phyloP scores from a whole-genome alignment of 2,329 filamentous ascomycete species.

The Penicillium paneum region DNA sequence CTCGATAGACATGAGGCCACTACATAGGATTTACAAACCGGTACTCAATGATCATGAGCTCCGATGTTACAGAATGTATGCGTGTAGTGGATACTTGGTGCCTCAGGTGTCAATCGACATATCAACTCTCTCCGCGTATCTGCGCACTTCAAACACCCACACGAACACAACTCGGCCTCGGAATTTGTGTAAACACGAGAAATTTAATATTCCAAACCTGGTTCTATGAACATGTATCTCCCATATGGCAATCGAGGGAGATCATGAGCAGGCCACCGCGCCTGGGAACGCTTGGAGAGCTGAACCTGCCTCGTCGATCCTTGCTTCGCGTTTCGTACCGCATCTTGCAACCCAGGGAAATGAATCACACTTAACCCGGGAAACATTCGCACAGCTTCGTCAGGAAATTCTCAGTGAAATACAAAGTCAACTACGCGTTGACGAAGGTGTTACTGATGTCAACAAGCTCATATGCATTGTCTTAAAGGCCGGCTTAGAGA shows the following conservation, averaged over 20 bases:
- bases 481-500: slow-evolving; percentile 71
- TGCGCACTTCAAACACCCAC: background rate
- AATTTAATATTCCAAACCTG: background rate
- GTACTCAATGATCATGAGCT: background rate
- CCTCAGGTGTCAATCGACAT: slow-evolving; percentile 23
- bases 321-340: slow-evolving; percentile 83
- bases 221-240: slow-evolving; percentile 10
- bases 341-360: slow-evolving; percentile 67
- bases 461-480: slow-evolving; percentile 84
- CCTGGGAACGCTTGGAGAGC: slow-evolving; percentile 23
- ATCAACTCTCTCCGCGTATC: slow-evolving; percentile 11
- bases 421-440: slow-evolving; percentile 47
- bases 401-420: slow-evolving; percentile 57
- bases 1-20: background rate
- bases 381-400: slow-evolving; percentile 72
- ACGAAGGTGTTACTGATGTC: slow-evolving; percentile 71
- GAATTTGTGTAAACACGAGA: background rate
- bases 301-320: slow-evolving; percentile 64
- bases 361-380: slow-evolving; percentile 63
- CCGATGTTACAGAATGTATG: background rate
- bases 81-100: slow-evolving; percentile 1
- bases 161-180: slow-evolving; percentile 4
- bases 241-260: slow-evolving; percentile 28
- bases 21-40: background rate
- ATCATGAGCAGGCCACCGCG: slow-evolving; percentile 13